Conservation (phyloP, 768 basidiomycete species). For the Tulasnella sp. region DNA sequence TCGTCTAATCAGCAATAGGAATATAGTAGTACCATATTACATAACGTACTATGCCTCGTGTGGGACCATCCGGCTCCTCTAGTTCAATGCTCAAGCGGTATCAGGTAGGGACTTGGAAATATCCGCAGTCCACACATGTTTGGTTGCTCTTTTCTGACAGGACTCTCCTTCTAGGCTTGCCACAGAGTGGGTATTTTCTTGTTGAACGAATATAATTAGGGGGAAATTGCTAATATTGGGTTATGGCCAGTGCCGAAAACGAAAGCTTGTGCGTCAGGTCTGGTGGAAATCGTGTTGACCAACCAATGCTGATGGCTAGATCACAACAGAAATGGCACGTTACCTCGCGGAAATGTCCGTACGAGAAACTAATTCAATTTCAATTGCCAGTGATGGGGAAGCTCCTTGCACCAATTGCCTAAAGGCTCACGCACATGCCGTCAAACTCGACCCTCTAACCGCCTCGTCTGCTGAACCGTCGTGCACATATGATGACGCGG, state of each 20-base stretch:
- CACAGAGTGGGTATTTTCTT: not conserved
- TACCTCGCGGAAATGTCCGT: not conserved
- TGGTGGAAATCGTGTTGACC: not conserved
- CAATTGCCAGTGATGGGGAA: not conserved
- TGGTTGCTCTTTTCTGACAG: not conserved
- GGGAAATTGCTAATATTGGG: not conserved
- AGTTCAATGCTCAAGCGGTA: not conserved
- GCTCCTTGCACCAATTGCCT: not conserved
- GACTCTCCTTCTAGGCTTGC: conserved; percentile 15
- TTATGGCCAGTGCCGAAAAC: not conserved
- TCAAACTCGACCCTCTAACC: conserved; percentile 1
- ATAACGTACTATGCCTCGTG: not conserved
- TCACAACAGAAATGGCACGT: not conserved
- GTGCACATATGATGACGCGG: conserved; percentile 17
- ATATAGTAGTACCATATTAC: not conserved
- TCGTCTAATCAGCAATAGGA: not conserved
- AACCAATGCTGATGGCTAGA: not conserved
- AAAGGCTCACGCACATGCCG: conserved; percentile 25
- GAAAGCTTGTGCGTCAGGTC: not conserved
- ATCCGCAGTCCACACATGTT: not conserved
- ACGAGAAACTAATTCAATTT: not conserved
- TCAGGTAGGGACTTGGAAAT: not conserved
- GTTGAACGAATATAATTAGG: not conserved
- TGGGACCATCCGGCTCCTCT: not conserved
- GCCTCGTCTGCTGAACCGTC: not conserved